Conservation (phyloP, 352 stramenopile species). For the Pythium brassicae region DNA sequence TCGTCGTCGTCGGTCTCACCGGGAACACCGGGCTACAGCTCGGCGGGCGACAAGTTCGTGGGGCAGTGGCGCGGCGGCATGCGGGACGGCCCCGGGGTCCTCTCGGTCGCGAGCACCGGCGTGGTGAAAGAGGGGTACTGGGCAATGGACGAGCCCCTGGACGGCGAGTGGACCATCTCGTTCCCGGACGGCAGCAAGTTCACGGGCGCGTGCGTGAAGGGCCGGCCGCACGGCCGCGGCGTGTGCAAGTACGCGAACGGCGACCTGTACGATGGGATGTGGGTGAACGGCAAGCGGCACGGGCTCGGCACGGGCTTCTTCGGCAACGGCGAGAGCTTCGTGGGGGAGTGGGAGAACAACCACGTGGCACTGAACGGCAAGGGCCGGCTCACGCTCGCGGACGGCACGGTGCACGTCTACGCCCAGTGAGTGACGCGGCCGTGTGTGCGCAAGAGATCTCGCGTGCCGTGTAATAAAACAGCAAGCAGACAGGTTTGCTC, state of each 20-base stretch:
- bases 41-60: conserved; percentile 57
- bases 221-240: conserved; percentile 60
- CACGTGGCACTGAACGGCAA: conserved; percentile 75
- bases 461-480: no score
- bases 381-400: conserved; percentile 58
- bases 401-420: conserved; percentile 74
- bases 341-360: conserved; percentile 78
- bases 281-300: conserved; percentile 77
- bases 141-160: conserved; percentile 44
- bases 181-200: conserved; percentile 77
- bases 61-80: conserved; percentile 59
- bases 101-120: conserved; percentile 37
- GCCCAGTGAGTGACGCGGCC: conserved; percentile 20
- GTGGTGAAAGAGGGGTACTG: conserved; percentile 70
- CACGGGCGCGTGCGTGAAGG: conserved; percentile 55
- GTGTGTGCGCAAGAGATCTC: background rate
- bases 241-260: conserved; percentile 82
- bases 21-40: conserved; percentile 16
- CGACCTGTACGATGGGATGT: conserved; percentile 81
- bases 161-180: conserved; percentile 75
- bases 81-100: conserved; percentile 45
- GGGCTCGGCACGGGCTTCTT: conserved; percentile 68
- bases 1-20: background rate
- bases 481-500: no score
- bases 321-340: conserved; percentile 63